These are phyloP conservation scores for Glarea lozoyensis DNA, from an alignment of 495 filamentous ascomycete genomes.

Conservation along the genomic window DNA sequence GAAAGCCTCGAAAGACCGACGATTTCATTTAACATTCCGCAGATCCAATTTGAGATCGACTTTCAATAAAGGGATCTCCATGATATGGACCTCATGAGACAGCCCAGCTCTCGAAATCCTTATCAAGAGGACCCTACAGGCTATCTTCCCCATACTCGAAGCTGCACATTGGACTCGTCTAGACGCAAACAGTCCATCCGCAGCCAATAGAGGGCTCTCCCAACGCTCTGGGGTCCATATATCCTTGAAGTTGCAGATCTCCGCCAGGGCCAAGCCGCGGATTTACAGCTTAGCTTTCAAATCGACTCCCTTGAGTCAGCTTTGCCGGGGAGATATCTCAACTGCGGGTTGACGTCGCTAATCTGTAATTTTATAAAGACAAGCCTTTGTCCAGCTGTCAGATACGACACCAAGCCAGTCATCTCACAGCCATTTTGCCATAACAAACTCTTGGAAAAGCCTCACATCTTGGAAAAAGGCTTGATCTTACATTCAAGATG, in stretches of 20 bases:
- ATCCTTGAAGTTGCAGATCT: conserved; percentile 10
- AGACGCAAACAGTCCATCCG: background rate
- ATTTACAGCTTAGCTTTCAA: conserved; percentile 4
- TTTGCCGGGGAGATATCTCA: conserved; percentile 15
- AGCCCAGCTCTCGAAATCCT: background rate
- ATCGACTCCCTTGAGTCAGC: too few relatives aligned
- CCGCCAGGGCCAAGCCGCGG: conserved; percentile 14
- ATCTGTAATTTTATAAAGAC: conserved; percentile 12
- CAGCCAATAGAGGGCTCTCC: too few relatives aligned
- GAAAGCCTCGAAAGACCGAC: too few relatives aligned
- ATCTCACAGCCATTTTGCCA: background rate
- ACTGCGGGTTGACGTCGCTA: conserved; percentile 13
- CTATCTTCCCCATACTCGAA: conserved; percentile 5
- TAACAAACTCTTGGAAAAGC: background rate
- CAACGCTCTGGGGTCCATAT: too few relatives aligned
- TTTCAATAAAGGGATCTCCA: conserved; percentile 5
- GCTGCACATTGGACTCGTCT: too few relatives aligned
- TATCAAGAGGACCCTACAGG: conserved; percentile 3
- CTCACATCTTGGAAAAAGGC: background rate
- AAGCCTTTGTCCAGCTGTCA: background rate
- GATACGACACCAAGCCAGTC: background rate
- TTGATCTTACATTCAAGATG: conserved; percentile 21
- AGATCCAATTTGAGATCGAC: too few relatives aligned
- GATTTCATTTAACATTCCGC: too few relatives aligned
- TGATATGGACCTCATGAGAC: background rate